Evolutionary conservation across 345 rosid genomes (phyloP).

Genomic region (Salix suchowensis): DNA sequence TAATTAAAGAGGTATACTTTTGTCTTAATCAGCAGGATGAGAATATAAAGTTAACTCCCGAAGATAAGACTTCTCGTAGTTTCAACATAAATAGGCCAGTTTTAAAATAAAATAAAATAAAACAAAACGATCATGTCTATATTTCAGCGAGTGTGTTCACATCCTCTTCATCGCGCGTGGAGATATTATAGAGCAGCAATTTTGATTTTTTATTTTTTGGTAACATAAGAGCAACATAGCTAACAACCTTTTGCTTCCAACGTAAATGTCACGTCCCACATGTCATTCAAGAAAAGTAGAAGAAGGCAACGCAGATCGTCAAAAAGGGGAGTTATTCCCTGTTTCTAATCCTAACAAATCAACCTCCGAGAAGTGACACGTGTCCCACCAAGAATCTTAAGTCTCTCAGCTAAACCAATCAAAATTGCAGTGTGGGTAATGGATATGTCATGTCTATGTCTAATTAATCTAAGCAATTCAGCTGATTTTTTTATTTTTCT

Average conservation of each 20-base stretch:
- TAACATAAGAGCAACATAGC: no score
- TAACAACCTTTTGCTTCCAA: not conserved
- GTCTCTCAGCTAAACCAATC: not conserved
- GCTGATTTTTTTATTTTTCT: no score
- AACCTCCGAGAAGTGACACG: not conserved
- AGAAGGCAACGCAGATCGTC: not conserved
- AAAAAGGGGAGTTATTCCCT: not conserved
- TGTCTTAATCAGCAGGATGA: no score
- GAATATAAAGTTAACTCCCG: no score
- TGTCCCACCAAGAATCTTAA: not conserved
- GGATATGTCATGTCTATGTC: no score
- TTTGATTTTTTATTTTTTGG: no score
- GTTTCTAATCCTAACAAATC: not conserved
- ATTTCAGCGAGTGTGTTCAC: not conserved
- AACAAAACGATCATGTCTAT: not conserved
- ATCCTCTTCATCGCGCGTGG: not conserved
- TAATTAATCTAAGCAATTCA: no score
- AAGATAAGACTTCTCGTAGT: no score
- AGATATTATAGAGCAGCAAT: not conserved
- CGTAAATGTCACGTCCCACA: constrained; percentile 5
- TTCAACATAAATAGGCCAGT: no score
- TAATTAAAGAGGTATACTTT: no score
- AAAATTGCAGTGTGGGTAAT: no score
- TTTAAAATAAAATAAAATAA: no score
- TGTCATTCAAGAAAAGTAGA: not conserved